These are phyloP conservation scores for Didymella glomerata DNA, from an alignment of 2,329 filamentous ascomycete species.

Conservation along the genomic window DNA sequence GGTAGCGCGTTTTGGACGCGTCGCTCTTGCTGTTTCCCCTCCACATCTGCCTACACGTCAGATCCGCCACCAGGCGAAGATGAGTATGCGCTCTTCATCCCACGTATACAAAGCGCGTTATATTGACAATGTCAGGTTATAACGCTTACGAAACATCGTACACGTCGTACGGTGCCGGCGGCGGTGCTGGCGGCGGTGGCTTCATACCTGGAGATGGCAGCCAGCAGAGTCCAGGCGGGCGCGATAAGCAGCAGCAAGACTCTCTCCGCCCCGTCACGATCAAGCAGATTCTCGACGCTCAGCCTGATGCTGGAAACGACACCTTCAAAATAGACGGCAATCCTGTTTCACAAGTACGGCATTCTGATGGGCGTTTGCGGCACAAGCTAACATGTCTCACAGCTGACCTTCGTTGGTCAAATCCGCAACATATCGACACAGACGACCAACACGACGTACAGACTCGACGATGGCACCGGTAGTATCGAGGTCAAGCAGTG, in stretches of 20 bases:
- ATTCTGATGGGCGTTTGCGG: not conserved
- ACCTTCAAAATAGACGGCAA: conserved; percentile 80
- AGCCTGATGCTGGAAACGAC: conserved; percentile 68
- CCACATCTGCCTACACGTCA: conserved; percentile 18
- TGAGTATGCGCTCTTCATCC: conserved; percentile 15
- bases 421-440: conserved; percentile 87
- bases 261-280: conserved; percentile 93
- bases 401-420: conserved; percentile 89
- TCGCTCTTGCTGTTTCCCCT: conserved; percentile 21
- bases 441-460: conserved; percentile 90
- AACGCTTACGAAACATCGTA: conserved; percentile 57
- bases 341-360: conserved; percentile 67
- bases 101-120: conserved; percentile 30
- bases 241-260: conserved; percentile 73
- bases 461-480: conserved; percentile 93
- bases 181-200: conserved; percentile 65
- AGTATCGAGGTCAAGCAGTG: conserved; percentile 90
- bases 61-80: conserved; percentile 22
- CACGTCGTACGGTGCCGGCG: conserved; percentile 65
- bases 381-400: conserved; percentile 36
- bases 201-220: conserved; percentile 65
- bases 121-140: conserved; percentile 40
- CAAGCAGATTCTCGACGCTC: conserved; percentile 87
- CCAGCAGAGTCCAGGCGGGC: conserved; percentile 54
- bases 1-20: conserved; percentile 41